Evolutionary conservation across 352 stramenopile species (phyloP), one percentile per base, ranked within the genome.

Genomic region (Phytophthora vignae): DNA sequence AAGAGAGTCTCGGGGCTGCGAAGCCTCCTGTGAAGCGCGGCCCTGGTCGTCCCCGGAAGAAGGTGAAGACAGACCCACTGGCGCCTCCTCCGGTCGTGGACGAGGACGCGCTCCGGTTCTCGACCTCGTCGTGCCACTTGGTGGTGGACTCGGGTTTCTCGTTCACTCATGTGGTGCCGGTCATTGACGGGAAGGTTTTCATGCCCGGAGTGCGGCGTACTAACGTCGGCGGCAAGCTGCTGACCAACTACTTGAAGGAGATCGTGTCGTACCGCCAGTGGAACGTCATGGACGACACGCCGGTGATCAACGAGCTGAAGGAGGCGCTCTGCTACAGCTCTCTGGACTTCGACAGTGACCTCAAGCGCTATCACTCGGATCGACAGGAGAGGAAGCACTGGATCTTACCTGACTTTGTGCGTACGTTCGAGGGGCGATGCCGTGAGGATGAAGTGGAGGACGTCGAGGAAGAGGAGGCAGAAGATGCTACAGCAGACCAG

Each of bases 171-270:
- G 80, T 99, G 57, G 82, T 99, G 11, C 96, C 96, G 2, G 84
- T 98, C n/a, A 83, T 98, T 61, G 67, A 94, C 48, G 83, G 84
- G 3, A 77, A 77, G 15, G 84, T 76, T 60, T 90, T 71, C 55
- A 70, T 71, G 15, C 65, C 74, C 0, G 83, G 77, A 40, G 86
- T 94, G 49, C 90, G 80, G 65, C 78, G 87, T 0, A 79, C 99
- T 46, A 96, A 98, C 74, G 88, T 99, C 21, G 97, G 97, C 33
- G 97, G 97, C 21, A 99, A 99, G 66, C 73, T 99, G 56, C 79
- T 99, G 61, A 98, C 96, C 2, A 99, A 99, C 79, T 98, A 99
- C 70, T 77, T 99, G 5, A 99, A 99, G 69, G 96, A 99, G 80
- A 87, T 98, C 53, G 87, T 99, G 9, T 98, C 92, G 11, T 99